Conservation (phyloP, 1,284 basidiomycete species). For the Ustilago sp. region DNA sequence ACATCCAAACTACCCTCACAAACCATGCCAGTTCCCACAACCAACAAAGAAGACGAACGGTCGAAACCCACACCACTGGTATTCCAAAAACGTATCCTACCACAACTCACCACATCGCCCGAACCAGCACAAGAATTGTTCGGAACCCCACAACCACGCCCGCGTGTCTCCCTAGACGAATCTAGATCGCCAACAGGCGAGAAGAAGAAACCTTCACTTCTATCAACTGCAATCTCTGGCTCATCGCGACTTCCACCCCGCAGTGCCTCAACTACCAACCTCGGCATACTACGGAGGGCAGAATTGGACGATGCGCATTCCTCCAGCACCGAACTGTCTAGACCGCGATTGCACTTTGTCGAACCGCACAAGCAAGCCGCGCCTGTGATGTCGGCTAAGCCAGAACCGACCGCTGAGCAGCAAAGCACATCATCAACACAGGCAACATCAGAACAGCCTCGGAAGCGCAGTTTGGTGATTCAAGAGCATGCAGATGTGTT, state of each 20-base stretch:
- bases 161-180: slow-evolving; percentile 16
- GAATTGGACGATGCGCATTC: slow-evolving; percentile 5
- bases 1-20: background rate
- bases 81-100: slow-evolving; percentile 42
- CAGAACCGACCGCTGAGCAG: background rate
- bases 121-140: slow-evolving; percentile 24
- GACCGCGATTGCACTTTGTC: slow-evolving; percentile 41
- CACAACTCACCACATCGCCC: slow-evolving; percentile 36
- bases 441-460: slow-evolving; percentile 8
- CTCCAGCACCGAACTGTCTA: slow-evolving; percentile 12
- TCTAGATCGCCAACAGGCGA: slow-evolving; percentile 2
- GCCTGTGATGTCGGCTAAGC: slow-evolving; percentile 10
- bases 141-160: slow-evolving; percentile 1
- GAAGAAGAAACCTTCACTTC: slow-evolving; percentile 21
- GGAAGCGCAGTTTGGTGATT: slow-evolving; percentile 50
- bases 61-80: slow-evolving; percentile 21
- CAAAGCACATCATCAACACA: slow-evolving; percentile 1
- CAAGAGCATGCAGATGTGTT: slow-evolving; percentile 48
- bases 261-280: slow-evolving; percentile 25
- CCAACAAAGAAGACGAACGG: background rate
- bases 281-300: slow-evolving; percentile 32
- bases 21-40: slow-evolving; percentile 9
- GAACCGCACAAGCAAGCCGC: slow-evolving; percentile 25
- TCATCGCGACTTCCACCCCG: slow-evolving; percentile 20
- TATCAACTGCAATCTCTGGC: slow-evolving; percentile 21